These are phyloP conservation scores for Scutellaria barbata DNA, from an alignment of 257 asterid species.

Conservation along the genomic window DNA sequence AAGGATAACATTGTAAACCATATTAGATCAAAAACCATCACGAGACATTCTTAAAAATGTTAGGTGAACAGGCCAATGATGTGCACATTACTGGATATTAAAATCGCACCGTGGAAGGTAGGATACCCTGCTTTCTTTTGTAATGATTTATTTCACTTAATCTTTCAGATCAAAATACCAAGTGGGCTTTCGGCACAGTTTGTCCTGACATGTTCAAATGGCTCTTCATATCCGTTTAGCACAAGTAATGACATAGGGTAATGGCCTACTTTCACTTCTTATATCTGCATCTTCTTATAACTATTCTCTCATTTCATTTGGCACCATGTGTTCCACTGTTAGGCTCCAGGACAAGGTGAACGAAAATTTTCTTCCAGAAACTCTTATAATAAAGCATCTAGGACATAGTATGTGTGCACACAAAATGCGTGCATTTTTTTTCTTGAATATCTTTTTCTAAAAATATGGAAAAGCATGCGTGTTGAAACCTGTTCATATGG, in stretches of 20 bases:
- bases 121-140: slow-evolving; percentile 8
- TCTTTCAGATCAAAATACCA: slow-evolving; percentile 85
- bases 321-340: not conserved
- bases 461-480: not conserved
- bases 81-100: not conserved
- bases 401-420: no score
- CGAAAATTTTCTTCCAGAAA: no score
- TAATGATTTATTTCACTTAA: slow-evolving; percentile 29
- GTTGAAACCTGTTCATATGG: not conserved
- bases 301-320: not conserved
- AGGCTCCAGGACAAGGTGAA: no score
- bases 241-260: slow-evolving; percentile 82
- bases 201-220: slow-evolving; percentile 76
- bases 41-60: not conserved
- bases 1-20: not conserved
- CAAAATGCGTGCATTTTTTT: no score
- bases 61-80: no score
- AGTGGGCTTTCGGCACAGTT: slow-evolving; percentile 82
- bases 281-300: slow-evolving; percentile 6
- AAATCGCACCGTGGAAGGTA: not conserved
- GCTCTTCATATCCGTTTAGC: slow-evolving; percentile 85
- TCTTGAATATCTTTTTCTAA: not conserved
- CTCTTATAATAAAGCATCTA: no score
- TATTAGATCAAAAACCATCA: not conserved
- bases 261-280: slow-evolving; percentile 26